Conservation (phyloP, 495 filamentous ascomycete species). For the Penicillium atrosanguineum region DNA sequence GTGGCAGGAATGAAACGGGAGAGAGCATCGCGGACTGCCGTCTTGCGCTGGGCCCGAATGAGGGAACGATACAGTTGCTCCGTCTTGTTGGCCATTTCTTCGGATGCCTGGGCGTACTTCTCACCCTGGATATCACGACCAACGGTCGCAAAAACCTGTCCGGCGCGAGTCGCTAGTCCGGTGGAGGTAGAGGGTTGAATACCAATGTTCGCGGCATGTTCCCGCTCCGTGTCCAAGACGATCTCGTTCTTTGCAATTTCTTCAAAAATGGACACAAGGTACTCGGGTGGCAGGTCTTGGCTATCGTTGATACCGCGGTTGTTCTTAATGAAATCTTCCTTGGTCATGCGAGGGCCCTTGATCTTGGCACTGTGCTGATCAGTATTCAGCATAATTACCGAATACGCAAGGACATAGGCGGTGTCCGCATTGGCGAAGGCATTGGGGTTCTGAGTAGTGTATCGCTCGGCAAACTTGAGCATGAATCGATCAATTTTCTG, state of each 20-base stretch:
- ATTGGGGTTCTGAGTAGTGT: slow-evolving; percentile 91
- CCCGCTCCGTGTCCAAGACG: slow-evolving; percentile 86
- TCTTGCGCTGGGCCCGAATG: slow-evolving; percentile 78
- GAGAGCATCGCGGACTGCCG: slow-evolving; percentile 62
- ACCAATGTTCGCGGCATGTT: slow-evolving; percentile 74
- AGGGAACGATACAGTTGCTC: slow-evolving; percentile 90
- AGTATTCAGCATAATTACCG: slow-evolving; percentile 94
- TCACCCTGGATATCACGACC: slow-evolving; percentile 91
- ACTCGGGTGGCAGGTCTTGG: slow-evolving; percentile 89
- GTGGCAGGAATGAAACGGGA: slow-evolving; percentile 86
- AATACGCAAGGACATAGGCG: slow-evolving; percentile 93
- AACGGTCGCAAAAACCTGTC: slow-evolving; percentile 84
- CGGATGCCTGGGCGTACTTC: slow-evolving; percentile 88
- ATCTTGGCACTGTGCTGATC: slow-evolving; percentile 91
- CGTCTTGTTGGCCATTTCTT: slow-evolving; percentile 87
- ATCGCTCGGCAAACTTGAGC: slow-evolving; percentile 97
- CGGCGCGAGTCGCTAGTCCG: slow-evolving; percentile 76
- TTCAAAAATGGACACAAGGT: slow-evolving; percentile 83
- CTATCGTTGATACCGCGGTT: slow-evolving; percentile 98
- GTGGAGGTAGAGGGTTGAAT: slow-evolving; percentile 56
- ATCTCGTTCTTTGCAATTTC: slow-evolving; percentile 93
- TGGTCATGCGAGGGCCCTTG: slow-evolving; percentile 79
- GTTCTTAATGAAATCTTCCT: slow-evolving; percentile 97
- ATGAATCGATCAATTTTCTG: slow-evolving; percentile 99
- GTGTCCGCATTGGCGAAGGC: slow-evolving; percentile 98